Conservation (phyloP, 208 protist genomes). For the Trypanosoma conorhini region DNA sequence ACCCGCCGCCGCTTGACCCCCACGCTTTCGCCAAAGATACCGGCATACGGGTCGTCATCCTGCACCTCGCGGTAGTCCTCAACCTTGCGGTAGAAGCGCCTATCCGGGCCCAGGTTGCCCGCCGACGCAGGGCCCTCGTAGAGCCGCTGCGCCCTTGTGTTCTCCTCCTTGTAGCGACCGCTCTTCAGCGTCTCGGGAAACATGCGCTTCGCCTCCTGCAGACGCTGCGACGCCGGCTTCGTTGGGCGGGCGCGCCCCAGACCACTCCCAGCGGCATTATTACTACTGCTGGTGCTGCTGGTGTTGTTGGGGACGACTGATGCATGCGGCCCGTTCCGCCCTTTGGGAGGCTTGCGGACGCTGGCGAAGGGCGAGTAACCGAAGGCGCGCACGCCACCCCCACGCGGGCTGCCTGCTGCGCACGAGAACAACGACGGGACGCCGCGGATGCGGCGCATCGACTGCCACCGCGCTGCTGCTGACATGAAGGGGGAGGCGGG, state of each 20-base stretch:
- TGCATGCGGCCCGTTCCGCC: background rate
- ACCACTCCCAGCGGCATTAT: background rate
- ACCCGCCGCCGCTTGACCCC: slow-evolving; percentile 58
- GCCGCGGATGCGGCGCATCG: background rate
- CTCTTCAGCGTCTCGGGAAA: slow-evolving; percentile 84
- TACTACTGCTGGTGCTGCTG: background rate
- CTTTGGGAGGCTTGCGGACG: slow-evolving; percentile 27
- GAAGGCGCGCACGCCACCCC: slow-evolving; percentile 6
- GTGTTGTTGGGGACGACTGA: background rate
- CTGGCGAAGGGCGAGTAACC: slow-evolving; percentile 33
- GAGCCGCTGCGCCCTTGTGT: slow-evolving; percentile 59
- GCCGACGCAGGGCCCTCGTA: slow-evolving; percentile 31
- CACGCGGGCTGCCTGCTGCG: background rate
- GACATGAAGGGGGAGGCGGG: background rate
- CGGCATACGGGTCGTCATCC: slow-evolving; percentile 71
- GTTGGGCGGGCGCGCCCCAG: slow-evolving; percentile 28
- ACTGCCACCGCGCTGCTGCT: background rate
- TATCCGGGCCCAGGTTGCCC: slow-evolving; percentile 31
- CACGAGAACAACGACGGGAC: background rate
- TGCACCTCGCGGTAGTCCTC: slow-evolving; percentile 78
- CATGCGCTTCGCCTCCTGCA: slow-evolving; percentile 45
- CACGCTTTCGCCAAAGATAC: slow-evolving; percentile 64
- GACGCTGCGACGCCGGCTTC: slow-evolving; percentile 45
- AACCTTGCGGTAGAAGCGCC: slow-evolving; percentile 61
- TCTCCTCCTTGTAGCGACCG: slow-evolving; percentile 67